These are phyloP conservation scores for Sporothrix inflata DNA, from an alignment of 2,329 filamentous ascomycete species.

Conservation along the genomic window DNA sequence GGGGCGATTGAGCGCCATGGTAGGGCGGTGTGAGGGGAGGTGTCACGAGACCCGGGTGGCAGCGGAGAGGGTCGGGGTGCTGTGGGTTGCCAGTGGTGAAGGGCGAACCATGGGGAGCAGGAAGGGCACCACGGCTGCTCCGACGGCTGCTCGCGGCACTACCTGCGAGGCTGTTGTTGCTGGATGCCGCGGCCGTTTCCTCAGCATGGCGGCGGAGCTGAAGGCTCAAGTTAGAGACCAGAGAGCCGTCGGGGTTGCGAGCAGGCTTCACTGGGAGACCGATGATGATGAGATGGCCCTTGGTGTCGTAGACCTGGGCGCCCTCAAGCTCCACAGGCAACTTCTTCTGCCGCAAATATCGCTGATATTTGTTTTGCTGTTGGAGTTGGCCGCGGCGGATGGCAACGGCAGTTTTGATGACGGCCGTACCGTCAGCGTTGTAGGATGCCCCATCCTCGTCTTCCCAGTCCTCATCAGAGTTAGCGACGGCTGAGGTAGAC, in stretches of 20 bases:
- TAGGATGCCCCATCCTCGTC: conserved; percentile 8
- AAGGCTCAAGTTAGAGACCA: conserved; percentile 23
- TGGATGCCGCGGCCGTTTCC: not conserved
- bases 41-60: conserved; percentile 18
- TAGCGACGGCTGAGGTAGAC: not conserved
- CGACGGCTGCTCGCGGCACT: not conserved
- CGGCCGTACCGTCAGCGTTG: not conserved
- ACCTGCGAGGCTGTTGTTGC: not conserved
- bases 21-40: conserved; percentile 1
- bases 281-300: not conserved
- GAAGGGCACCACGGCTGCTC: too few species aligned
- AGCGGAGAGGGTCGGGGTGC: conserved; percentile 28
- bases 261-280: not conserved
- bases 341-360: not conserved
- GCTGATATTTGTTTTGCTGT: not conserved
- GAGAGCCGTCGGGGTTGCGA: conserved; percentile 10
- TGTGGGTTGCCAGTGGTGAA: not conserved
- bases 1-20: not conserved
- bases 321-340: not conserved
- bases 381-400: not conserved
- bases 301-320: not conserved
- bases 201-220: conserved; percentile 11
- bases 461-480: conserved; percentile 20
- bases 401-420: not conserved
- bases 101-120: not conserved